These are phyloP conservation scores for Taxawa tesnikishii DNA, from an alignment of 2,329 filamentous ascomycete species.

Conservation along the genomic window DNA sequence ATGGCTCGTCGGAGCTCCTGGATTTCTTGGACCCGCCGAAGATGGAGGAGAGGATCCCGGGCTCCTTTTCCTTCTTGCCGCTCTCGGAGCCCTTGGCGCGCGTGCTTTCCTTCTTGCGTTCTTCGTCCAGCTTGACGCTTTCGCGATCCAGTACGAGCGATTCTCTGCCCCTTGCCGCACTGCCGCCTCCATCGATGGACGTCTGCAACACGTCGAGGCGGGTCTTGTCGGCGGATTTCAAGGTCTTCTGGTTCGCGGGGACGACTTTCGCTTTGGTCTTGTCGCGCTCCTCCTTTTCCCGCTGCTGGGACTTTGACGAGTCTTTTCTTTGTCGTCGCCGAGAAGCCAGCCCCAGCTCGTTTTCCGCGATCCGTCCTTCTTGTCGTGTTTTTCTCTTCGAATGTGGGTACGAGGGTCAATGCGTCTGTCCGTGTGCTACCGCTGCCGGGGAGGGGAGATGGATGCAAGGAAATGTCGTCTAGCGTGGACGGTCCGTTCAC, in stretches of 20 bases:
- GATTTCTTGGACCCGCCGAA: conserved; percentile 66
- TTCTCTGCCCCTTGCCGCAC: conserved; percentile 39
- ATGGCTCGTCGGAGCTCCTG: conserved; percentile 37
- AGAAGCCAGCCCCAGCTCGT: conserved; percentile 81
- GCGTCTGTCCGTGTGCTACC: conserved; percentile 58
- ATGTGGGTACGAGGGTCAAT: conserved; percentile 68
- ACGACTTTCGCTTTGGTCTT: conserved; percentile 7
- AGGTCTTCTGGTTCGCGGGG: conserved; percentile 12
- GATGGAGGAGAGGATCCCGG: conserved; percentile 78
- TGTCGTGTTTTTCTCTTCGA: conserved; percentile 57
- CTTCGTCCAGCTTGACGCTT: conserved; percentile 60
- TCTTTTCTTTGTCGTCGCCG: conserved; percentile 46
- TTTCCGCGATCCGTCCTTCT: conserved; percentile 57
- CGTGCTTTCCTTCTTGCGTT: conserved; percentile 67
- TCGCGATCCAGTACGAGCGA: conserved; percentile 76
- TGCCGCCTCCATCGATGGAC: conserved; percentile 56
- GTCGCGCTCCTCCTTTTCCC: conserved; percentile 6
- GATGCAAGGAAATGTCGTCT: conserved; percentile 52
- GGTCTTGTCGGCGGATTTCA: conserved; percentile 62
- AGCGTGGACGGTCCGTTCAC: conserved; percentile 27
- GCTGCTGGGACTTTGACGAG: conserved; percentile 25
- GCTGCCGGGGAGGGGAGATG: conserved; percentile 58
- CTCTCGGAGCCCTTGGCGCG: conserved; percentile 54
- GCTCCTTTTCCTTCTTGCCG: conserved; percentile 62
- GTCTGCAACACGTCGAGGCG: conserved; percentile 77